These are phyloP conservation scores for Scutellaria barbata DNA, from an alignment of 257 asterid species.

Conservation along the genomic window DNA sequence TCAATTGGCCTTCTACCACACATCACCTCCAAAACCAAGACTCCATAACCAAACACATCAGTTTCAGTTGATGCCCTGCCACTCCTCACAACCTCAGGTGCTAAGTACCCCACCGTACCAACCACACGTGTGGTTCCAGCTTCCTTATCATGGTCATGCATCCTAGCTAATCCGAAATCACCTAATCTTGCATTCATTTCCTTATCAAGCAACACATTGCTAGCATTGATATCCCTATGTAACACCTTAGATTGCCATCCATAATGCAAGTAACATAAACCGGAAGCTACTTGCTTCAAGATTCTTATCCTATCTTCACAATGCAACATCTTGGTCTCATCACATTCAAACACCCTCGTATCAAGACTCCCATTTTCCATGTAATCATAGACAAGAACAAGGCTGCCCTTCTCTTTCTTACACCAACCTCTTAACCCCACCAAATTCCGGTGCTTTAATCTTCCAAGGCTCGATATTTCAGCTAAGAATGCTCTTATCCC, in stretches of 20 bases:
- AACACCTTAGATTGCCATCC: slow-evolving; percentile 75
- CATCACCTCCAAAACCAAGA: slow-evolving; percentile 62
- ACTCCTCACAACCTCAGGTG: slow-evolving; percentile 60
- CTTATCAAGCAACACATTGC: slow-evolving; percentile 69
- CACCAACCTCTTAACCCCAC: slow-evolving; percentile 86
- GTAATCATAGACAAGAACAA: slow-evolving; percentile 67
- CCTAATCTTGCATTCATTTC: slow-evolving; percentile 73
- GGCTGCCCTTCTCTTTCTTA: slow-evolving; percentile 67
- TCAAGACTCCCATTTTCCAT: slow-evolving; percentile 85
- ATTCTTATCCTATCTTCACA: slow-evolving; percentile 56
- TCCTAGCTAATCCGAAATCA: slow-evolving; percentile 74
- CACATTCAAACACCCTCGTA: slow-evolving; percentile 50
- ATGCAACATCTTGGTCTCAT: slow-evolving; percentile 44
- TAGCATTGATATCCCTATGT: slow-evolving; percentile 76
- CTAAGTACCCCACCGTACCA: slow-evolving; percentile 72
- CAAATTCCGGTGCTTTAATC: slow-evolving; percentile 68
- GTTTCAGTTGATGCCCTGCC: slow-evolving; percentile 66
- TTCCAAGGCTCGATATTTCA: slow-evolving; percentile 77
- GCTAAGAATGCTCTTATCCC: slow-evolving; percentile 64
- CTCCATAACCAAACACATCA: slow-evolving; percentile 61
- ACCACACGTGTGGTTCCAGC: slow-evolving; percentile 75
- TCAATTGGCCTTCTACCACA: slow-evolving; percentile 65
- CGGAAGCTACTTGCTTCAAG: slow-evolving; percentile 66
- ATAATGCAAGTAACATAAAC: slow-evolving; percentile 60
- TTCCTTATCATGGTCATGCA: slow-evolving; percentile 64